Conservation (phyloP, 1,139 yeast genomes). For the Nadsonia starkeyi-henricii region DNA sequence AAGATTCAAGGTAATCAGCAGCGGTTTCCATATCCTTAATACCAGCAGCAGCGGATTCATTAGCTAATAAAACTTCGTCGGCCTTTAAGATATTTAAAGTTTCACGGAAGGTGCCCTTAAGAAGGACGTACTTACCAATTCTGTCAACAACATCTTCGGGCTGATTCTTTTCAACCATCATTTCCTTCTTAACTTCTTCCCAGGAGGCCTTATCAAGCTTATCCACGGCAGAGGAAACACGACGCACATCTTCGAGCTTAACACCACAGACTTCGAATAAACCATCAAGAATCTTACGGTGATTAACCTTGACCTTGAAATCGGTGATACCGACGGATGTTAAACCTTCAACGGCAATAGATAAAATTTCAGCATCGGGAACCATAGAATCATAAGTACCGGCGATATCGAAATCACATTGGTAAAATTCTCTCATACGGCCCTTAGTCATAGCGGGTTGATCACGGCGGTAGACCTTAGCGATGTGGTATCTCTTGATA, state of each 20-base stretch:
- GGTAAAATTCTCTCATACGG: constrained; percentile 97
- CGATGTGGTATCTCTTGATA: constrained; percentile 91
- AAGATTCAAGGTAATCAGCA: constrained; percentile 69
- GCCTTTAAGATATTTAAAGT: constrained; percentile 41
- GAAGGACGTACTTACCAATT: constrained; percentile 82
- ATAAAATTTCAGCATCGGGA: constrained; percentile 83
- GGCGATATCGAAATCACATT: constrained; percentile 94
- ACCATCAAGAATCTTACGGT: constrained; percentile 91
- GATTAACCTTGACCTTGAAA: constrained; percentile 83
- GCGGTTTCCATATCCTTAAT: constrained; percentile 63
- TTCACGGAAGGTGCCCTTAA: constrained; percentile 63
- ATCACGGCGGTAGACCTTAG: constrained; percentile 95
- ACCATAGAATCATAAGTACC: constrained; percentile 88
- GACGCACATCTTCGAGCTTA: constrained; percentile 82
- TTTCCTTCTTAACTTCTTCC: constrained; percentile 86
- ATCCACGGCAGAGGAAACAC: constrained; percentile 88
- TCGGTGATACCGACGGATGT: constrained; percentile 71
- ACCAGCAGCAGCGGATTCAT: constrained; percentile 68
- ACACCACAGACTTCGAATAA: constrained; percentile 93
- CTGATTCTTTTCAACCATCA: constrained; percentile 81
- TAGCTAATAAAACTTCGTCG: constrained; percentile 44
- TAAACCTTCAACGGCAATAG: constrained; percentile 72
- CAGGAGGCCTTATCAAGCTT: constrained; percentile 91
- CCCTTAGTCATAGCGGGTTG: constrained; percentile 99
- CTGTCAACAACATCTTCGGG: constrained; percentile 82